phyloP scores from a whole-genome alignment of 306 rosid genomes.

The Coriaria nepalensis region DNA sequence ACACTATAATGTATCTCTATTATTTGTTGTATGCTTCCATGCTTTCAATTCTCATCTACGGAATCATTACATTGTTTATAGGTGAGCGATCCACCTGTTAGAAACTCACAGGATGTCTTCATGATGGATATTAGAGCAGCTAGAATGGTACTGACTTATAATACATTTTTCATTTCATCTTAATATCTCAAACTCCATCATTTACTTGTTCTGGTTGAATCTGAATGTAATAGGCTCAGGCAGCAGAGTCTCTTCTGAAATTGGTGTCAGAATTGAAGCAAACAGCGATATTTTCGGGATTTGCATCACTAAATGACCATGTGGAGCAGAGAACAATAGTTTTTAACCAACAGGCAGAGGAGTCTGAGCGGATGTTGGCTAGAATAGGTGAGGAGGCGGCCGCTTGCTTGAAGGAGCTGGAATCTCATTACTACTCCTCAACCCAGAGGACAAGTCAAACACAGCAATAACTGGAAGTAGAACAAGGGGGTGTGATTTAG shows the following conservation, averaged over 20 bases:
- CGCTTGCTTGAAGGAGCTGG: slow-evolving; percentile 72
- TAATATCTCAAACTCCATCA: neutral
- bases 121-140: slow-evolving; percentile 94
- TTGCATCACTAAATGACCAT: slow-evolving; percentile 85
- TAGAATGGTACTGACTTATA: slow-evolving; percentile 42
- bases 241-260: slow-evolving; percentile 74
- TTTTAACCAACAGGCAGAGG: slow-evolving; percentile 57
- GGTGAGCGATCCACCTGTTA: slow-evolving; percentile 80
- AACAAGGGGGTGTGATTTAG: too few relatives aligned
- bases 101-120: slow-evolving; percentile 82
- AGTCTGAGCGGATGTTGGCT: slow-evolving; percentile 46
- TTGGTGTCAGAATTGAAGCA: slow-evolving; percentile 83
- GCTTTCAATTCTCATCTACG: neutral
- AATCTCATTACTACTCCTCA: slow-evolving; percentile 64
- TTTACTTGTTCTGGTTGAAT: neutral
- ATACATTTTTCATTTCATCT: neutral
- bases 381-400: slow-evolving; percentile 82
- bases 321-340: slow-evolving; percentile 70
- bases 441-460: slow-evolving; percentile 20
- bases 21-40: neutral
- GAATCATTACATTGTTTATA: slow-evolving; percentile 6
- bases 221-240: slow-evolving; percentile 39
- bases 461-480: too few relatives aligned
- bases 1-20: neutral
- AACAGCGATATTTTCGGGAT: slow-evolving; percentile 84